Percentiles rank a stretch among this genome's conserved stretches.
Evolutionary conservation across 345 rosid species (phyloP).

Genomic region (Rhodomyrtus tomentosa): DNA sequence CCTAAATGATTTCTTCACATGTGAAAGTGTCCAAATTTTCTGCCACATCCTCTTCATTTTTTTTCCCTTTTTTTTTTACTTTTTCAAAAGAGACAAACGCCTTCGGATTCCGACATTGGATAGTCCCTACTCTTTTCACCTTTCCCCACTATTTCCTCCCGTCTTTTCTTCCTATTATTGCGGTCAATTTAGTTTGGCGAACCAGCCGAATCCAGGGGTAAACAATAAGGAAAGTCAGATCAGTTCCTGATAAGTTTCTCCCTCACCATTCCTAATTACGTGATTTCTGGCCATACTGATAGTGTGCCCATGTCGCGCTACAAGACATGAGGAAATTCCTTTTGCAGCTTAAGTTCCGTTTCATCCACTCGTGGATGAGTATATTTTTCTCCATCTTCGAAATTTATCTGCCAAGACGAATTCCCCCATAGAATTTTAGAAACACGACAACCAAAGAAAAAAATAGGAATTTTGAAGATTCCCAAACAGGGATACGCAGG

Average conservation of each 20-base stretch:
- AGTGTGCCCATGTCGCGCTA: background rate
- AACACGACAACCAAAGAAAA: background rate
- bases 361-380: background rate
- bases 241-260: background rate
- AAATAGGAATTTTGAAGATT: background rate
- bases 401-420: background rate
- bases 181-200: background rate
- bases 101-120: background rate
- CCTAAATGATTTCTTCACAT: background rate
- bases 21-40: background rate
- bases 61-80: rapidly evolving
- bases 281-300: background rate
- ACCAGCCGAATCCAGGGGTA: background rate
- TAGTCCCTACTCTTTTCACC: background rate
- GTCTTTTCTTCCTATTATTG: background rate
- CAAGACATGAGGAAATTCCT: background rate
- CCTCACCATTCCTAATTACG: background rate
- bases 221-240: background rate
- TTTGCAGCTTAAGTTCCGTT: background rate
- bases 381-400: background rate
- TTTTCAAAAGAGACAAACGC: background rate
- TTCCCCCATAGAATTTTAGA: background rate
- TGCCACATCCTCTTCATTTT: background rate
- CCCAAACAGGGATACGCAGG: background rate
- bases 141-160: background rate